Conservation (phyloP, 176 grass and related monocot species). For the Musa itinerans region DNA sequence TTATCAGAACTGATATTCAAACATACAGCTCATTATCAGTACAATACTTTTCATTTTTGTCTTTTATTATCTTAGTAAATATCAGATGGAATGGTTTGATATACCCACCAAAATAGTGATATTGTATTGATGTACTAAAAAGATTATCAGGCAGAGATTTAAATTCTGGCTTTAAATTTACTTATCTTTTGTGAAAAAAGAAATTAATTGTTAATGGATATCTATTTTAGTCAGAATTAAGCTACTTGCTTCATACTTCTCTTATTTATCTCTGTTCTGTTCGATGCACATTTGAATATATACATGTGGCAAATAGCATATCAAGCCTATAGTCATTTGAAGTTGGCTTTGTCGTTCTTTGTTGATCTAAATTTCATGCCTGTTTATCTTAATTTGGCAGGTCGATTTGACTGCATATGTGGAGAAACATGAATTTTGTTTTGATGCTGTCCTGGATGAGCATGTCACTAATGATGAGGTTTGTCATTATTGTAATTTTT, state of each 20-base stretch:
- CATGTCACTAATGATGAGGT: constrained; percentile 95
- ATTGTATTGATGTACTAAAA: too few species aligned
- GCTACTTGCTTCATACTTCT: neutral
- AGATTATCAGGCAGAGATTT: too few species aligned
- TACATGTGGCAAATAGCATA: neutral
- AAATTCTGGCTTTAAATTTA: neutral
- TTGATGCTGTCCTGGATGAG: constrained; percentile 93
- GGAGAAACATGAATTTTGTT: constrained; percentile 92
- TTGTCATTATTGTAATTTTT: neutral
- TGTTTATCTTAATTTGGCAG: constrained; percentile 40
- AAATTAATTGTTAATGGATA: neutral
- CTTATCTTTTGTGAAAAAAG: neutral
- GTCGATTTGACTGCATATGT: constrained; percentile 97
- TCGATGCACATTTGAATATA: neutral
- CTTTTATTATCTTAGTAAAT: too few species aligned
- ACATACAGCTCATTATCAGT: too few species aligned
- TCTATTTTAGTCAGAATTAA: neutral
- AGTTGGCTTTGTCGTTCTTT: neutral
- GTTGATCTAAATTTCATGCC: constrained; percentile 21
- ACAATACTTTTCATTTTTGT: too few species aligned
- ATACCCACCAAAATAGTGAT: too few species aligned
- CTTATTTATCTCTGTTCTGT: neutral
- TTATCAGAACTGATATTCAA: too few species aligned
- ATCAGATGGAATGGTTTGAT: too few species aligned
- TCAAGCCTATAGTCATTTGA: neutral